Percentiles rank a stretch among this genome's conserved stretches.
Evolutionary conservation across 2,329 filamentous ascomycete species (phyloP).

Genomic region (Aspergillus floridensis): DNA sequence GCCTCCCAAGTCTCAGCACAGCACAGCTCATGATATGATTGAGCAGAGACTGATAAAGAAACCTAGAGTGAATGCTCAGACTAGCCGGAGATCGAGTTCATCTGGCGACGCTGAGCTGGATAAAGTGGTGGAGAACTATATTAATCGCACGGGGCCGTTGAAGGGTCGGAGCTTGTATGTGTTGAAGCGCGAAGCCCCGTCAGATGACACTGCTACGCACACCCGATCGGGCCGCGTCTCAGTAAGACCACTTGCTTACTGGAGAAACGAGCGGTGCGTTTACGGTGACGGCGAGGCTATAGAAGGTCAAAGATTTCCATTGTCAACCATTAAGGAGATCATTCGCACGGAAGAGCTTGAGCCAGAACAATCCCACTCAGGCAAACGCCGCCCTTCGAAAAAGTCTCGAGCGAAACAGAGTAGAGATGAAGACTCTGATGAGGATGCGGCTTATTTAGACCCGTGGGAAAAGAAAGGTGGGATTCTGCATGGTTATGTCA

Average conservation of each 20-base stretch:
- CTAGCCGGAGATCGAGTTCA: slow-evolving; percentile 24
- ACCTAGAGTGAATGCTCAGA: slow-evolving; percentile 26
- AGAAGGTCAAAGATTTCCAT: slow-evolving; percentile 57
- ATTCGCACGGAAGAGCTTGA: slow-evolving; percentile 68
- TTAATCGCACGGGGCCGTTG: slow-evolving; percentile 44
- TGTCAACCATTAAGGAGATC: slow-evolving; percentile 72
- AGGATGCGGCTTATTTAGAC: slow-evolving; percentile 41
- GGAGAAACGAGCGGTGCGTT: slow-evolving; percentile 78
- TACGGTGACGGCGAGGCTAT: slow-evolving; percentile 63
- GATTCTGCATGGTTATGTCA: slow-evolving; percentile 44
- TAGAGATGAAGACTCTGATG: slow-evolving; percentile 38
- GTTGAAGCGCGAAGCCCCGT: slow-evolving; percentile 51
- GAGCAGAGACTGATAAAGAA: slow-evolving; percentile 34
- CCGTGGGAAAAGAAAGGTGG: slow-evolving; percentile 47
- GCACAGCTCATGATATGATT: slow-evolving; percentile 18
- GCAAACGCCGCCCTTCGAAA: slow-evolving; percentile 36
- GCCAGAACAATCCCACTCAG: slow-evolving; percentile 39
- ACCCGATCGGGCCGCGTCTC: slow-evolving; percentile 77
- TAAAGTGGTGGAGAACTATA: slow-evolving; percentile 44
- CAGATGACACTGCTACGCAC: slow-evolving; percentile 57
- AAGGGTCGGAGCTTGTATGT: slow-evolving; percentile 51
- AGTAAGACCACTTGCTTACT: slow-evolving; percentile 75
- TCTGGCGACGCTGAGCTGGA: slow-evolving; percentile 39
- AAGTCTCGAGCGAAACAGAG: slow-evolving; percentile 34
- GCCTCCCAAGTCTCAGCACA: slow-evolving; percentile 29